Conservation (phyloP, 2,329 filamentous ascomycete species). For the Aspergillus thermomutatus region DNA sequence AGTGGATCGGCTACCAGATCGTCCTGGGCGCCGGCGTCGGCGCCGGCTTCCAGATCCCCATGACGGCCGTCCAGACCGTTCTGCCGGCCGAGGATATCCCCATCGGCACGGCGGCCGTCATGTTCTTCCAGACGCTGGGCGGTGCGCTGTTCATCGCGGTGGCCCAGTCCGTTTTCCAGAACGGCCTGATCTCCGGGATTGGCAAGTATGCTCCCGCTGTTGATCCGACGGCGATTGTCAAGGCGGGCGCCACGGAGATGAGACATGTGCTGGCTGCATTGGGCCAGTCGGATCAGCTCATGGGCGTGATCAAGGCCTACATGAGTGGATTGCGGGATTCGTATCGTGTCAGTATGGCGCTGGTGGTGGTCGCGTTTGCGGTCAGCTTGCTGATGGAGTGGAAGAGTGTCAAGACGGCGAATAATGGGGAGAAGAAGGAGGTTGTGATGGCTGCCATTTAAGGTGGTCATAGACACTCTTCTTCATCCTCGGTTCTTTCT, state of each 20-base stretch:
- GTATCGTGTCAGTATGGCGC: conserved; percentile 19
- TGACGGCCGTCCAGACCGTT: conserved; percentile 36
- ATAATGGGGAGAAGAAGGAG: background rate
- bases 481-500: background rate
- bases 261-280: conserved; percentile 8
- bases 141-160: conserved; percentile 50
- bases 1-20: conserved; percentile 41
- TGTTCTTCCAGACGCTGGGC: conserved; percentile 39
- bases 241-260: conserved; percentile 19
- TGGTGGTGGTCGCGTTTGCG: conserved; percentile 16
- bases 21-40: conserved; percentile 35
- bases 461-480: background rate
- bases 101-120: conserved; percentile 32
- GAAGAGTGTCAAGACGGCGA: conserved; percentile 20
- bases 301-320: conserved; percentile 18
- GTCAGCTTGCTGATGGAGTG: conserved; percentile 21
- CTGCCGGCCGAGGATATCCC: conserved; percentile 32
- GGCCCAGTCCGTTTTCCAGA: conserved; percentile 51
- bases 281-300: conserved; percentile 12
- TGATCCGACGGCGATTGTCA: conserved; percentile 11
- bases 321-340: conserved; percentile 18
- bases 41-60: conserved; percentile 34
- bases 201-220: background rate
- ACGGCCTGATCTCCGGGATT: conserved; percentile 41
- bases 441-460: background rate